Evolutionary conservation across 164 flowering plant species (phyloP), one percentile per base, ranked within the genome.

Genomic region (Dillenia turbinata): DNA sequence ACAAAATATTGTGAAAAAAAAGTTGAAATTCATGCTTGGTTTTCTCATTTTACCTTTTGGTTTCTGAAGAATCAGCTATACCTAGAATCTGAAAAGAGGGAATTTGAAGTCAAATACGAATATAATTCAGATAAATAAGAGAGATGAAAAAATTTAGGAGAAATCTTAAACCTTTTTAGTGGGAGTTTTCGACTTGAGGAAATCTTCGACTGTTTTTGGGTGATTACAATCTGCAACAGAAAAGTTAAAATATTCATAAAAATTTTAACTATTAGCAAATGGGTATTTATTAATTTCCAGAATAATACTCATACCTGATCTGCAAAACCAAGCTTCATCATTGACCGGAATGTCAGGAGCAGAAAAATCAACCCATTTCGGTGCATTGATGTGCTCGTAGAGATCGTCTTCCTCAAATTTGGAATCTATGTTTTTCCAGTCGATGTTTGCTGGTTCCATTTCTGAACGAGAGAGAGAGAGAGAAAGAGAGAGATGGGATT

Each of bases 401-500:
- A 81, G 52, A 2, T 73, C 76, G 60, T 92, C 97, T 47, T 65
- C 74, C 0, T 88, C 83, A 62, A 85, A 89, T 19, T 58, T 70
- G 9, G 88, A 89, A 3, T 86, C 84, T 6, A 94, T 49, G 66
- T 56, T 87, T 66, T 83, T 80, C 99, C 97, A 92, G 56, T 91
- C 96, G 50, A 94, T 91, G 50, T 83, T 82, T 7, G 91, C 90
- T 8, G 93, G 89, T 61, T 95, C 99, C 99, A 95, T 90, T 65
- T 46, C 45, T 22, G 2, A 9, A 33, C 40, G 4, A 33, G 6
- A 33, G 40, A 33, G 40, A 33, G 40, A 26, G 40, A 26, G 40
- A 33, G 40, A n/a, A n/a, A 33, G 40, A 33, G 40, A 33, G 40
- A 26, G 40, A 26, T 6, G 5, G 40, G 40, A 33, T 33, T 33